Base-by-base conservation (phyloP, 257 asterid genomes). In the Nicotiana obtusifolia region DNA sequence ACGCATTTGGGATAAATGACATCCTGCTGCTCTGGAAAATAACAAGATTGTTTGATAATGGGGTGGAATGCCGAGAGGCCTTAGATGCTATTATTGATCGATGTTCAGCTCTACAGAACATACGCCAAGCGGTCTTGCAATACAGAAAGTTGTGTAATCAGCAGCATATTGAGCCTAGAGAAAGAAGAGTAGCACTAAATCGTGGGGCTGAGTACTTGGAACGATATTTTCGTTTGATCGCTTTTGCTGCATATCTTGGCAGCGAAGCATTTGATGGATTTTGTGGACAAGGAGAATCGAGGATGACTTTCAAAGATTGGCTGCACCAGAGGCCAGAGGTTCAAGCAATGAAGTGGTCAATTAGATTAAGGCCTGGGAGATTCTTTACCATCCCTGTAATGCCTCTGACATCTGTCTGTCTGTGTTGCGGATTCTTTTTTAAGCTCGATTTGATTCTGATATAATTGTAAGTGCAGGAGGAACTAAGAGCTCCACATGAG, bases 151-250 rank as follows among this genome's bases (percentile, higher is more conserved):
- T 91, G 78, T 92, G 92, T 86, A 93, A 95, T 89, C 97, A 90
- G 90, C 99, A 95, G 89, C 93, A 89, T 82, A 90, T 88, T 85
- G 99, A 95, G 89, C 99, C 97, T 85, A 91, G 98, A 87, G 99
- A 95, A 88, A 92, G 99, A 85, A 90, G 94, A 83, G 98, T 95
- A 73, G 98, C 99, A 62, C 87, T 95, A 86, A 95, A 90, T 81
- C 99, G 99, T 22, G 98, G 98, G 82, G 99, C 99, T 90, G 99
- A 95, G 89, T 95, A 93, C 88, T 89, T 95, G 91, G 99, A 95
- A 87, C 97, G 99, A 30, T 95, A 95, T 86, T 95, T 93, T 82
- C 98, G 97, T 86, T 89, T 95, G 88, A 95, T 95, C 89, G 97
- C 99, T 86, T 95, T 95, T 90, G 94, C 99, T 80, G 98, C 99